Evolutionary conservation across 208 protist species (phyloP).

Genomic region (Blechomonas ayalai): DNA sequence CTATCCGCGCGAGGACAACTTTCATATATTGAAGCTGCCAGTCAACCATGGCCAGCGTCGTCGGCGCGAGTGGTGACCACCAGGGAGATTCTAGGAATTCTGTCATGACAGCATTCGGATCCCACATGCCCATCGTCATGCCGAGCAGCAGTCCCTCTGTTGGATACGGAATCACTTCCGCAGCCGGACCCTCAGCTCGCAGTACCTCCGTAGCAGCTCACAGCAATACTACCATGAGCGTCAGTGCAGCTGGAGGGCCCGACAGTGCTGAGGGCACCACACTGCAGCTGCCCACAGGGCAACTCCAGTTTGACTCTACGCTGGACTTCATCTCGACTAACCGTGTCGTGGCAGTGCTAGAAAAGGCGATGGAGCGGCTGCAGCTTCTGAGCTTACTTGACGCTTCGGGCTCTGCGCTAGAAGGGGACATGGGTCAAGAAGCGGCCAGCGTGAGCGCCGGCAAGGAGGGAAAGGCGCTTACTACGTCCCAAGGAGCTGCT

Average conservation of each 20-base stretch:
- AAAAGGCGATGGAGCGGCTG: conserved; percentile 86
- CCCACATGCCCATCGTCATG: too few relatives aligned
- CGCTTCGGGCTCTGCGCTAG: conserved; percentile 20
- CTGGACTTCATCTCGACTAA: conserved; percentile 64
- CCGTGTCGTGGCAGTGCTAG: conserved; percentile 70
- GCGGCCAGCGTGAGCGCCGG: neutral
- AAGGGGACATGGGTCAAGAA: neutral
- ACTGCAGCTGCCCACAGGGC: conserved; percentile 9
- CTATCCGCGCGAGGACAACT: too few relatives aligned
- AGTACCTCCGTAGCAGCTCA: neutral
- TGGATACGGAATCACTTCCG: too few relatives aligned
- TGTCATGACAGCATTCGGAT: too few relatives aligned
- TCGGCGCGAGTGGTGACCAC: too few relatives aligned
- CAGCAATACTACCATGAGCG: neutral
- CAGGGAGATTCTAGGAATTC: too few relatives aligned
- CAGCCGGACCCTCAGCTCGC: too few relatives aligned
- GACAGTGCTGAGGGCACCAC: neutral
- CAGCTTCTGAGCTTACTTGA: conserved; percentile 79
- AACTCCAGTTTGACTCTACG: conserved; percentile 32
- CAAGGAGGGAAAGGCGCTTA: neutral
- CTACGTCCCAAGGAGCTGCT: neutral
- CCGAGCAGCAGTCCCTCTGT: too few relatives aligned
- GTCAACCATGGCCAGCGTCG: too few relatives aligned
- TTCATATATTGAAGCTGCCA: too few relatives aligned
- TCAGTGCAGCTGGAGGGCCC: neutral